Percentiles rank a stretch among this genome's conserved stretches.
Conservation (phyloP, 345 rosid species). For the Citrus sp. region DNA sequence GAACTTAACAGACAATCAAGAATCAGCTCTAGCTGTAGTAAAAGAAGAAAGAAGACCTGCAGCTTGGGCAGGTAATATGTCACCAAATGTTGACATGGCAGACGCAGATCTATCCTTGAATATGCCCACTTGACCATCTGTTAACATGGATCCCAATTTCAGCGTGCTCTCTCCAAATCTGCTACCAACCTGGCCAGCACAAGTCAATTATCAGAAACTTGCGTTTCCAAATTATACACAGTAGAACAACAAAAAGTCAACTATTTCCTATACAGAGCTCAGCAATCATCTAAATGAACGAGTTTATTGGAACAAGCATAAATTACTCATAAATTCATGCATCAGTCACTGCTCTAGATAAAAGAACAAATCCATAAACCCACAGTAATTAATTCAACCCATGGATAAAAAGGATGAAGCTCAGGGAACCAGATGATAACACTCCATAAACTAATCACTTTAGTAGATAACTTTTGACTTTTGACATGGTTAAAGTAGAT, state of each 20-base stretch:
- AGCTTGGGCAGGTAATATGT: constrained; percentile 92
- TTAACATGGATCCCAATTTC: constrained; percentile 86
- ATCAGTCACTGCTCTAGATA: neutral
- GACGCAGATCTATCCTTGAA: constrained; percentile 96
- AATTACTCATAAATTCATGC: neutral
- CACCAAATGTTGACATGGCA: constrained; percentile 95
- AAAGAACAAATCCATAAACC: neutral
- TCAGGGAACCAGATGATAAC: neutral
- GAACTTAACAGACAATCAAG: constrained; percentile 22
- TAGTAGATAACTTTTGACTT: neutral
- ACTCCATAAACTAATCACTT: neutral
- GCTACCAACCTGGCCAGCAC: constrained; percentile 75
- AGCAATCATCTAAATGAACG: neutral
- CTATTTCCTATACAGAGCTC: neutral
- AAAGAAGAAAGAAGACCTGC: constrained; percentile 98
- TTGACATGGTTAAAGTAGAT: neutral
- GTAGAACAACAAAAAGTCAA: neutral
- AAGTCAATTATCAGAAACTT: constrained; percentile 10
- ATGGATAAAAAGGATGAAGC: neutral
- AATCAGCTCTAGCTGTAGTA: constrained; percentile 64
- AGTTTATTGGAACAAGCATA: neutral
- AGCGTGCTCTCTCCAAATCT: constrained; percentile 94
- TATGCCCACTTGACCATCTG: constrained; percentile 96
- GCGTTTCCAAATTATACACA: neutral
- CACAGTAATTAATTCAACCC: neutral